phyloP scores from a whole-genome alignment of 2,329 filamentous ascomycete genomes.

The Rasamsonia emersonii region DNA sequence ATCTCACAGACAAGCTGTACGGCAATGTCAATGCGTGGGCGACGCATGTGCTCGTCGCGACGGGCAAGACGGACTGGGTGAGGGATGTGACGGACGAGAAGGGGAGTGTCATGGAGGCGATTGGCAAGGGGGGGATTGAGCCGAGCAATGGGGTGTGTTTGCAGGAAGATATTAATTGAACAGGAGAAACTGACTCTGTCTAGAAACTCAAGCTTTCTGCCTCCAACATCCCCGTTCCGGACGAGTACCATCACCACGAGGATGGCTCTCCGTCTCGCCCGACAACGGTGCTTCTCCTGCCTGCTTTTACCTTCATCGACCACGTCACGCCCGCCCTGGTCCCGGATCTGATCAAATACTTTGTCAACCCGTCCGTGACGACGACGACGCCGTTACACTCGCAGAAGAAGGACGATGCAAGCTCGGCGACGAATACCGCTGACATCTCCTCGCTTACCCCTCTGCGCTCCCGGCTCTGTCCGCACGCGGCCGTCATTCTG shows the following conservation, averaged over 20 bases:
- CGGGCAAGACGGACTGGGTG: slow-evolving; percentile 94
- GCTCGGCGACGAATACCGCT: slow-evolving; percentile 10
- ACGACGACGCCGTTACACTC: slow-evolving; percentile 62
- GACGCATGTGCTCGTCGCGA: slow-evolving; percentile 84
- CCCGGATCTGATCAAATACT: slow-evolving; percentile 59
- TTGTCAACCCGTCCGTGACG: slow-evolving; percentile 61
- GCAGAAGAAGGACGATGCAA: slow-evolving; percentile 13
- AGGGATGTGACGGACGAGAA: slow-evolving; percentile 81
- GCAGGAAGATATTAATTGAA: not conserved
- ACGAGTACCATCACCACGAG: slow-evolving; percentile 50
- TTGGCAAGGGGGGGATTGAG: slow-evolving; percentile 40
- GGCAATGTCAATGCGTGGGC: slow-evolving; percentile 79
- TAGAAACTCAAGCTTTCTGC: slow-evolving; percentile 85
- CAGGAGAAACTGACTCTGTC: slow-evolving; percentile 7
- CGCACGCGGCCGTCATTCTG: slow-evolving; percentile 78
- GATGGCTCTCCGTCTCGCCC: slow-evolving; percentile 50
- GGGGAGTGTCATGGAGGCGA: slow-evolving; percentile 72
- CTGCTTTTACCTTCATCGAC: slow-evolving; percentile 73
- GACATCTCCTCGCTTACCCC: slow-evolving; percentile 24
- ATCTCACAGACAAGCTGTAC: slow-evolving; percentile 71
- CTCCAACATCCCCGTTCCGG: slow-evolving; percentile 77
- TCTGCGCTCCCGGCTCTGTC: slow-evolving; percentile 57
- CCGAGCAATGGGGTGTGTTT: slow-evolving; percentile 34
- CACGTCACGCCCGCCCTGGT: slow-evolving; percentile 71
- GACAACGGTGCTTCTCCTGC: slow-evolving; percentile 74